A percentile compares a stretch with the other conserved stretches of the same genome.
Conservation (phyloP, 2,329 filamentous ascomycete genomes). For the Pseudogymnoascus sp. region DNA sequence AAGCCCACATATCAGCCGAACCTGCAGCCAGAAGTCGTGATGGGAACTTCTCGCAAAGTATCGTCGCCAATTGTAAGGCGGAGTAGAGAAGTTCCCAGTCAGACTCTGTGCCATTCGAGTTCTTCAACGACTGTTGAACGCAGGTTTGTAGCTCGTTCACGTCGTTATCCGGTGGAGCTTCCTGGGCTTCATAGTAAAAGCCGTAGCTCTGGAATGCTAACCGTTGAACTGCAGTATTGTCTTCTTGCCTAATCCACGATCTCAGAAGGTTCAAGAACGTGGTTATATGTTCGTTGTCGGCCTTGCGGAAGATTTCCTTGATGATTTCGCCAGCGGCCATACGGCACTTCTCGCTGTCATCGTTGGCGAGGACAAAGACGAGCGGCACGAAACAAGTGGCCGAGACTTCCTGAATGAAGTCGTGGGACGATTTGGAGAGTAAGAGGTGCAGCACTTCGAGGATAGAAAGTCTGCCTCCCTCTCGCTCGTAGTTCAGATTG, state of each 20-base stretch:
- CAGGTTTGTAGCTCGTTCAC: conserved; percentile 42
- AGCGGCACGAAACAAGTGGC: conserved; percentile 79
- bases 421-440: conserved; percentile 75
- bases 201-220: conserved; percentile 75
- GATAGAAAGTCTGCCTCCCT: conserved; percentile 82
- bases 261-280: conserved; percentile 65
- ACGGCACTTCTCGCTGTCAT: conserved; percentile 78
- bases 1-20: conserved; percentile 62
- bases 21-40: conserved; percentile 53
- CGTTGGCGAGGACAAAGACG: conserved; percentile 78
- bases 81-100: conserved; percentile 71
- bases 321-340: conserved; percentile 73
- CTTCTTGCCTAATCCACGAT: conserved; percentile 68
- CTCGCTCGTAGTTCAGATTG: conserved; percentile 84
- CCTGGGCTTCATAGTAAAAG: conserved; percentile 68
- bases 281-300: conserved; percentile 63
- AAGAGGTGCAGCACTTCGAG: conserved; percentile 86
- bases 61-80: conserved; percentile 60
- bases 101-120: conserved; percentile 44
- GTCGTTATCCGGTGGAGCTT: conserved; percentile 54
- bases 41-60: conserved; percentile 61
- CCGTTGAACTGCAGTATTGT: conserved; percentile 62
- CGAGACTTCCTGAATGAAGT: conserved; percentile 74
- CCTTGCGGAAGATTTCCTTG: conserved; percentile 70
- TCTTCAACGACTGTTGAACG: conserved; percentile 44